Conservation (phyloP, 2,329 filamentous ascomycete genomes). For the Metarhizium humberi region DNA sequence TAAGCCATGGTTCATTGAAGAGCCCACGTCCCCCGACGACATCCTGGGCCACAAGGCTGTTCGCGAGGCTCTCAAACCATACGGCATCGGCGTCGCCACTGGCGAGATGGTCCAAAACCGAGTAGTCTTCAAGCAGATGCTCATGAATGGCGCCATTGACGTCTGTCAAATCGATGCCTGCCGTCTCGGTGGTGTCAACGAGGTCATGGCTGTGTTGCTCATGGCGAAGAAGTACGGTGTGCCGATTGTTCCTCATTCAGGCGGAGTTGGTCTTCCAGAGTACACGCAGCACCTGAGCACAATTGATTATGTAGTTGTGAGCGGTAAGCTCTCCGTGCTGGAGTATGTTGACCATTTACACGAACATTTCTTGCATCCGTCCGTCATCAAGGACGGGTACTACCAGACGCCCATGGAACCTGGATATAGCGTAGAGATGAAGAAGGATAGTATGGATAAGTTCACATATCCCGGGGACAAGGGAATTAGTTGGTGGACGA, state of each 20-base stretch:
- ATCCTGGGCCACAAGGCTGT: slow-evolving; percentile 82
- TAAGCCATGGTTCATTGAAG: slow-evolving; percentile 90
- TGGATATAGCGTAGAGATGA: slow-evolving; percentile 93
- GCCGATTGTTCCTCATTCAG: slow-evolving; percentile 81
- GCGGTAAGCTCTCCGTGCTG: slow-evolving; percentile 69
- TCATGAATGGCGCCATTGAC: slow-evolving; percentile 71
- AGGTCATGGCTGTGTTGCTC: slow-evolving; percentile 81
- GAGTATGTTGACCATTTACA: slow-evolving; percentile 93
- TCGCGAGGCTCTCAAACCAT: slow-evolving; percentile 65
- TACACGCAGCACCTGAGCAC: slow-evolving; percentile 90
- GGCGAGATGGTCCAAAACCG: slow-evolving; percentile 96
- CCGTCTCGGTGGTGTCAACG: slow-evolving; percentile 82
- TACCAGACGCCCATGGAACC: slow-evolving; percentile 77
- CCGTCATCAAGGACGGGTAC: slow-evolving; percentile 72
- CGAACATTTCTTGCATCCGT: slow-evolving; percentile 82
- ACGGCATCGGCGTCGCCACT: slow-evolving; percentile 75
- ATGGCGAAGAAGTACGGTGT: slow-evolving; percentile 73
- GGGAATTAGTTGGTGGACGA: slow-evolving; percentile 79
- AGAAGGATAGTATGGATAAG: slow-evolving; percentile 72
- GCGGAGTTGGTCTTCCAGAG: slow-evolving; percentile 83
- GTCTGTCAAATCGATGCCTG: slow-evolving; percentile 88
- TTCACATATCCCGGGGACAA: slow-evolving; percentile 69
- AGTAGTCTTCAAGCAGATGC: slow-evolving; percentile 87
- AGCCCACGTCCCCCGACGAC: slow-evolving; percentile 85
- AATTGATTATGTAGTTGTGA: slow-evolving; percentile 85